Evolutionary conservation across 345 rosid species (phyloP).

Genomic region (Carallia pectinifolia): DNA sequence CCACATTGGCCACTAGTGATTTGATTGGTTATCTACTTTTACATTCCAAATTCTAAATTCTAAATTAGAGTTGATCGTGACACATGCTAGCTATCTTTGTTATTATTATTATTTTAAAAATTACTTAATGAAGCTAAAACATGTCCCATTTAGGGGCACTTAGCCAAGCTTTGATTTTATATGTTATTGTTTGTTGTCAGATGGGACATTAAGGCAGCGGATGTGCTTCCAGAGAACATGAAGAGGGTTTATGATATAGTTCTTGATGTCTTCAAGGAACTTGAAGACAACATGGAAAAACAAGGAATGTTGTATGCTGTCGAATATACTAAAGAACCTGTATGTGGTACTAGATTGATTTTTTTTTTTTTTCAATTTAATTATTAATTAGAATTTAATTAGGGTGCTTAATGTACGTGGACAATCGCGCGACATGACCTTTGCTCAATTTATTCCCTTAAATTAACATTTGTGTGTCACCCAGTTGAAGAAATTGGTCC

Average conservation of each 20-base stretch:
- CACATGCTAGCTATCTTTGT: too few species aligned
- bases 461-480: not conserved
- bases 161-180: too few species aligned
- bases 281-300: not conserved
- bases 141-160: too few species aligned
- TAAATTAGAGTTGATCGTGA: too few species aligned
- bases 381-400: not conserved
- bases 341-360: not conserved
- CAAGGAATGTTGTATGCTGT: constrained; percentile 9
- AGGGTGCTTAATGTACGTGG: not conserved
- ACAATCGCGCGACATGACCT: not conserved
- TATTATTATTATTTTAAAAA: too few species aligned
- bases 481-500: not conserved
- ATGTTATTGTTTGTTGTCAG: not conserved
- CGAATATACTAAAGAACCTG: constrained; percentile 5
- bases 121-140: too few species aligned
- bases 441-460: not conserved
- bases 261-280: constrained; percentile 5
- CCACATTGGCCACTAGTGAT: too few species aligned
- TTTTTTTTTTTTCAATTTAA: not conserved
- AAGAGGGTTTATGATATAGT: not conserved
- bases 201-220: constrained; percentile 1
- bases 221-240: constrained; percentile 14
- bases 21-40: too few species aligned
- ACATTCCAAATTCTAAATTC: too few species aligned